A percentile compares a stretch with the other conserved stretches of the same genome.
phyloP scores from a whole-genome alignment of 495 filamentous ascomycete genomes.

The Aspergillus olivimuriae region DNA sequence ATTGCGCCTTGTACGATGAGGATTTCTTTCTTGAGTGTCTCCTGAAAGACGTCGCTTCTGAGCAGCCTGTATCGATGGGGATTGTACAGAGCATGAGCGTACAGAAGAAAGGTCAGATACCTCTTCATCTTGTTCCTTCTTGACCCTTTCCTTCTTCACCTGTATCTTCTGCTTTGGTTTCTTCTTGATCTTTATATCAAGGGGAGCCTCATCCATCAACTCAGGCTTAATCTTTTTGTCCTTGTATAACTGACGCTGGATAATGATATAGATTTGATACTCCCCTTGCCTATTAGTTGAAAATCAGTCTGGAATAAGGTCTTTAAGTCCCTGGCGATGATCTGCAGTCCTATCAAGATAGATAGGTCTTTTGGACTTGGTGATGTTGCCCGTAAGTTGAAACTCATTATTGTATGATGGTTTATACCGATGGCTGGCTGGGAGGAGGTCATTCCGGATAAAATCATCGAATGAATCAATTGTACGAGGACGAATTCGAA shows the following conservation, averaged over 20 bases:
- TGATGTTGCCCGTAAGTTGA: neutral
- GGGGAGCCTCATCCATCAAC: too few species aligned
- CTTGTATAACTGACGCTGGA: neutral
- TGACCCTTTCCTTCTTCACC: neutral
- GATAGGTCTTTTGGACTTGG: neutral
- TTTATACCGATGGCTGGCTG: neutral
- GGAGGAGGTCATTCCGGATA: neutral
- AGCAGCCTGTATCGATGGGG: too few species aligned
- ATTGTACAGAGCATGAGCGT: neutral
- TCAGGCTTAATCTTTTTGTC: neutral
- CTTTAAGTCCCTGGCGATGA: neutral
- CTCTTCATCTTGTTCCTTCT: conserved; percentile 2
- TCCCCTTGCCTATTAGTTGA: neutral
- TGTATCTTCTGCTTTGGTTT: neutral
- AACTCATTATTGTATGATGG: neutral
- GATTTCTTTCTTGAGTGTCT: neutral
- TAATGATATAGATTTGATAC: neutral
- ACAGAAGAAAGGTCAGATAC: neutral
- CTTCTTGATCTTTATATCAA: conserved; percentile 1
- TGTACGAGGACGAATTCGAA: neutral
- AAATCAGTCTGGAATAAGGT: neutral
- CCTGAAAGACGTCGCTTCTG: neutral
- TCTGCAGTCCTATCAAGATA: neutral
- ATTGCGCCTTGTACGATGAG: neutral
- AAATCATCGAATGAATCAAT: neutral